A percentile compares a stretch with the other conserved stretches of the same genome.
These are phyloP conservation scores for Cerrena zonata DNA, from an alignment of 1,284 basidiomycete genomes.

Conservation along the genomic window DNA sequence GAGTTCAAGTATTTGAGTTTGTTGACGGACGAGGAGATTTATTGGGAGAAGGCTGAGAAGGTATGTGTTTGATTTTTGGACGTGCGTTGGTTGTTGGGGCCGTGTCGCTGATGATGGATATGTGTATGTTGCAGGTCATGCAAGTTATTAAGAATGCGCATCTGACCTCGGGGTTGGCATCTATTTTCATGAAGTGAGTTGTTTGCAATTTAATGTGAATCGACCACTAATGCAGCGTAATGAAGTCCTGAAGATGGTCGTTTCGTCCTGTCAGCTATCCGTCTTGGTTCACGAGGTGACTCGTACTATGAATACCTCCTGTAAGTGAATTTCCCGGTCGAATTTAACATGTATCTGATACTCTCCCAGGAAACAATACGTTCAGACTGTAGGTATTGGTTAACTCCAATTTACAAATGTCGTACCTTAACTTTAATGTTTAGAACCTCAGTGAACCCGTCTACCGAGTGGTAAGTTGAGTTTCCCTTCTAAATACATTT, in stretches of 20 bases:
- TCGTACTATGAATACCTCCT: constrained; percentile 92
- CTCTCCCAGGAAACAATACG: constrained; percentile 63
- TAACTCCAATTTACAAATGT: too few relatives aligned
- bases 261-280: constrained; percentile 73
- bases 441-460: constrained; percentile 73
- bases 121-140: constrained; percentile 76
- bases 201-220: constrained; percentile 5
- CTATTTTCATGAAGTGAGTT: constrained; percentile 78
- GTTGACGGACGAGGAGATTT: constrained; percentile 70
- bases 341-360: background rate
- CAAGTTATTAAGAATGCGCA: constrained; percentile 58
- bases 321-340: constrained; percentile 36
- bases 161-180: constrained; percentile 68
- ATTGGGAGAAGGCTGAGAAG: constrained; percentile 79
- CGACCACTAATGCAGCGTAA: background rate
- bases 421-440: constrained; percentile 7
- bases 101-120: too few relatives aligned
- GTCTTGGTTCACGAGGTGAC: constrained; percentile 88
- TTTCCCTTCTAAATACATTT: too few relatives aligned
- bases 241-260: constrained; percentile 58
- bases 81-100: too few relatives aligned
- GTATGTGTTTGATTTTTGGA: too few relatives aligned
- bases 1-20: constrained; percentile 87
- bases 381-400: constrained; percentile 66
- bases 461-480: constrained; percentile 61